Evolutionary conservation across 495 filamentous ascomycete species (phyloP).

Genomic region (Aspergillus affinis): DNA sequence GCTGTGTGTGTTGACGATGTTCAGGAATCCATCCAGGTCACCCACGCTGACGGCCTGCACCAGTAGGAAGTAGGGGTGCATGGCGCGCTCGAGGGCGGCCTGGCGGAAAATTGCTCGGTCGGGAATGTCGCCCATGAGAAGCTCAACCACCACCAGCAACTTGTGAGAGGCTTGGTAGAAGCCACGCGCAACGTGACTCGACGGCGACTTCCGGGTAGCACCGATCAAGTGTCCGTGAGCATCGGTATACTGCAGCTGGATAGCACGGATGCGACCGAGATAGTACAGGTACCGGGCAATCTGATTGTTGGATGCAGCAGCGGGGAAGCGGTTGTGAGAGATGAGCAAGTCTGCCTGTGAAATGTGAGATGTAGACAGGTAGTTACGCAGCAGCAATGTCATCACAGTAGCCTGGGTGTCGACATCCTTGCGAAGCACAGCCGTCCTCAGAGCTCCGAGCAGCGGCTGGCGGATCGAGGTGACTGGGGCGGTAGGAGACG

Average conservation of each 20-base stretch:
- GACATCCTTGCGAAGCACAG: constrained; percentile 90
- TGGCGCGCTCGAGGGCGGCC: constrained; percentile 75
- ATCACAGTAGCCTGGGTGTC: constrained; percentile 96
- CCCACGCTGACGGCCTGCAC: constrained; percentile 94
- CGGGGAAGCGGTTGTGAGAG: constrained; percentile 89
- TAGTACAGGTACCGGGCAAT: constrained; percentile 96
- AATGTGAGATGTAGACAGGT: constrained; percentile 94
- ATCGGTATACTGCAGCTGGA: constrained; percentile 93
- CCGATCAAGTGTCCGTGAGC: constrained; percentile 92
- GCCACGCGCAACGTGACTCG: constrained; percentile 81
- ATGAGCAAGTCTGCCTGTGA: constrained; percentile 94
- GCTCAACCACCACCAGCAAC: constrained; percentile 88
- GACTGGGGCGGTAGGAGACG: constrained; percentile 79
- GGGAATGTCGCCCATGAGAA: constrained; percentile 98
- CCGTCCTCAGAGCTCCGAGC: constrained; percentile 84
- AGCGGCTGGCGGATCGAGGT: constrained; percentile 83
- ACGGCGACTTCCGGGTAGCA: constrained; percentile 91
- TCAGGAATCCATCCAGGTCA: constrained; percentile 87
- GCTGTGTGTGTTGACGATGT: constrained; percentile 73
- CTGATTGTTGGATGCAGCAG: constrained; percentile 93
- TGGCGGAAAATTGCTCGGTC: constrained; percentile 92
- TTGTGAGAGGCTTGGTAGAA: constrained; percentile 96
- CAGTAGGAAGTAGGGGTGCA: constrained; percentile 88
- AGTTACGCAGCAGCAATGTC: constrained; percentile 91
- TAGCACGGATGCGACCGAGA: constrained; percentile 90